Evolutionary conservation across 2,329 filamentous ascomycete species (phyloP), one percentile per base, ranked within the genome.

Genomic region (Scedosporium dehoogii): DNA sequence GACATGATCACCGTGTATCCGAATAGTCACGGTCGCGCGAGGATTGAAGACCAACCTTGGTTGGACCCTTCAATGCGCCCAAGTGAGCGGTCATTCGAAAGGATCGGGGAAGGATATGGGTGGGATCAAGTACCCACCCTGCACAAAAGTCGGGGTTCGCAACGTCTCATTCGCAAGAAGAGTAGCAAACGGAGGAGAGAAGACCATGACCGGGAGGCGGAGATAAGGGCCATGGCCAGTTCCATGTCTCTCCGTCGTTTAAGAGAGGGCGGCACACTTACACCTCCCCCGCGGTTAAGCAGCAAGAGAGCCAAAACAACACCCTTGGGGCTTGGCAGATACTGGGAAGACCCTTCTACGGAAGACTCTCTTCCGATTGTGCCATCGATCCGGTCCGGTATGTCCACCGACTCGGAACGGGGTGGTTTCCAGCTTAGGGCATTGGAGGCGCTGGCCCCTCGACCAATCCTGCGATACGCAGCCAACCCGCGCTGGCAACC

Each of bases 151-250:
- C 83, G 84, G 68, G 80, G 80, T 63, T 80, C 82, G 66, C 83
- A 86, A 59, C 77, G 78, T 25, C 75, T 88, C 29, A 75, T 84
- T 60, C 84, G 86, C 64, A 86, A 87, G 65, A 91, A 86, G 70
- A 89, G 89, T 48, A 92, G 85, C 77, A 62, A 58, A 18, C 60
- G 53, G 51, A 25, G 53, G 38, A 53, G 41, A 25, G 21, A 38
- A 25, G 90, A 96, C 65, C 84, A 85, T 70, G 81, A 88, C 63
- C 84, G 93, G 63, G 92, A 96, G 74, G 90, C 90, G 65, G 91
- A 96, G 74, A 92, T 97, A 70, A 90, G 87, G 71, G 86, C 90
- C 61, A 90, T 97, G 89, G 89, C 85, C 70, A 84, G 85, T 48
- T 83, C 82, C 64, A 82, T 87, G 67, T 86, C 90, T 5, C 76